These are phyloP conservation scores for Calonectria henricotiae DNA, from an alignment of 2,329 filamentous ascomycete species.

Conservation along the genomic window DNA sequence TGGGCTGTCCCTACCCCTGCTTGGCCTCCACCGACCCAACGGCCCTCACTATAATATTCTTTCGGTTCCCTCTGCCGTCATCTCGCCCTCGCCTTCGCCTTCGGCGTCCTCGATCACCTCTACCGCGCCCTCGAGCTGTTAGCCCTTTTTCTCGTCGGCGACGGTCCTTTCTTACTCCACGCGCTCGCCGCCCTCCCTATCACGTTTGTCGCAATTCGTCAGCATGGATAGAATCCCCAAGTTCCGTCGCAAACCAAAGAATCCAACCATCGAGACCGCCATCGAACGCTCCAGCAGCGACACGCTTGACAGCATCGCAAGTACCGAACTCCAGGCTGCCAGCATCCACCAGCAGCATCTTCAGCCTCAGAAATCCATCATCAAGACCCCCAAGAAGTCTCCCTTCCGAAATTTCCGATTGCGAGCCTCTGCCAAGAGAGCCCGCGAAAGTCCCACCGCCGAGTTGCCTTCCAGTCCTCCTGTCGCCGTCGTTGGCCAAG, in stretches of 20 bases:
- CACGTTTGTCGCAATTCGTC: constrained; percentile 28
- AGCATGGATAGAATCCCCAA: constrained; percentile 63
- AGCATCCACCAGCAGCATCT: constrained; percentile 46
- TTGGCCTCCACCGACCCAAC: constrained; percentile 46
- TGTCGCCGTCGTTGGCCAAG: constrained; percentile 58
- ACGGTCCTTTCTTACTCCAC: constrained; percentile 36
- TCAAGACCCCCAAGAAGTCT: constrained; percentile 55
- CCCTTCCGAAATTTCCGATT: constrained; percentile 66
- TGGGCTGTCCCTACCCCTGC: constrained; percentile 46
- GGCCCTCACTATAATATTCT: constrained; percentile 44
- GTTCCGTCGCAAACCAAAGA: constrained; percentile 64
- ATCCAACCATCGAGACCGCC: constrained; percentile 62
- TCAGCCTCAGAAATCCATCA: constrained; percentile 44
- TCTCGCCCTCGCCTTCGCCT: constrained; percentile 37
- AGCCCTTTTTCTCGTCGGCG: constrained; percentile 38
- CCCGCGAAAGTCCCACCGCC: constrained; percentile 61
- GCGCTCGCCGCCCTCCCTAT: not conserved
- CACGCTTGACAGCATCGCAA: constrained; percentile 51
- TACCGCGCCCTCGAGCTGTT: constrained; percentile 40
- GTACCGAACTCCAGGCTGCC: constrained; percentile 49
- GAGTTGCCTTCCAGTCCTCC: constrained; percentile 53
- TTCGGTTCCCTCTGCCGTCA: constrained; percentile 38
- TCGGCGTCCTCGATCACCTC: constrained; percentile 30
- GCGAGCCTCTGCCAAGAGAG: constrained; percentile 65
- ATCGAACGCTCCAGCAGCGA: constrained; percentile 56